phyloP scores from a whole-genome alignment of 495 filamentous ascomycete genomes.

The Penicillium canescens region DNA sequence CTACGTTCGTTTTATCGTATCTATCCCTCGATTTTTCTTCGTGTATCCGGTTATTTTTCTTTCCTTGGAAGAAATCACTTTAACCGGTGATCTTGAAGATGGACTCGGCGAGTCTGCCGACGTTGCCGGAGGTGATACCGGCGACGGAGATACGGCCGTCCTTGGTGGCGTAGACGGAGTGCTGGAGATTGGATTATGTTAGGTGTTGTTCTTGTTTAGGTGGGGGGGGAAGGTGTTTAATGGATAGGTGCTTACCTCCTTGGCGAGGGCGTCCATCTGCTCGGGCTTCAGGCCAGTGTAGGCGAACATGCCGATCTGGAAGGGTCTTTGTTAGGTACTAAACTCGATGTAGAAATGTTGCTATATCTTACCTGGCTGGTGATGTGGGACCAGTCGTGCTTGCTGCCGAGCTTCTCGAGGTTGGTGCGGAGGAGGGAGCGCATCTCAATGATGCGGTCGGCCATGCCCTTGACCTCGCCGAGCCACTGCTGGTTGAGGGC shows the following conservation, averaged over 20 bases:
- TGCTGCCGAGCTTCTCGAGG: slow-evolving; percentile 89
- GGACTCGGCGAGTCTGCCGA: slow-evolving; percentile 87
- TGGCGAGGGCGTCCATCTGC: slow-evolving; percentile 89
- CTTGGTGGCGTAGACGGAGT: slow-evolving; percentile 97
- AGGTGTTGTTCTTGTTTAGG: slow-evolving; percentile 8
- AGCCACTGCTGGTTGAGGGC: slow-evolving; percentile 92
- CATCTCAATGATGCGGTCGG: slow-evolving; percentile 98
- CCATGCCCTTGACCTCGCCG: slow-evolving; percentile 96
- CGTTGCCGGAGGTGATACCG: slow-evolving; percentile 91
- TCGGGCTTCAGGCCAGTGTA: slow-evolving; percentile 92
- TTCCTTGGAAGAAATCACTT: slow-evolving; percentile 14
- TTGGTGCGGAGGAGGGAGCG: slow-evolving; percentile 88
- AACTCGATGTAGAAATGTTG: not conserved
- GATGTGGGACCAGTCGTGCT: slow-evolving; percentile 98
- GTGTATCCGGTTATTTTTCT: too few relatives aligned
- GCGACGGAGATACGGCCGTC: slow-evolving; percentile 97
- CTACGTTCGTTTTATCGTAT: slow-evolving; percentile 13
- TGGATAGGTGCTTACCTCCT: slow-evolving; percentile 63
- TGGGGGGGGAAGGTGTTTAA: not conserved
- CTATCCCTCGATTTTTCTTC: slow-evolving; percentile 6
- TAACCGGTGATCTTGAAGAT: slow-evolving; percentile 90
- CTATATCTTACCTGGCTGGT: slow-evolving; percentile 66
- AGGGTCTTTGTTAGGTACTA: not conserved
- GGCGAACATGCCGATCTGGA: slow-evolving; percentile 95
- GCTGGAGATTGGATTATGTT: slow-evolving; percentile 41